phyloP scores from a whole-genome alignment of 192 early-diverging fungal species.

The Rhizoclosmatium globosum region DNA sequence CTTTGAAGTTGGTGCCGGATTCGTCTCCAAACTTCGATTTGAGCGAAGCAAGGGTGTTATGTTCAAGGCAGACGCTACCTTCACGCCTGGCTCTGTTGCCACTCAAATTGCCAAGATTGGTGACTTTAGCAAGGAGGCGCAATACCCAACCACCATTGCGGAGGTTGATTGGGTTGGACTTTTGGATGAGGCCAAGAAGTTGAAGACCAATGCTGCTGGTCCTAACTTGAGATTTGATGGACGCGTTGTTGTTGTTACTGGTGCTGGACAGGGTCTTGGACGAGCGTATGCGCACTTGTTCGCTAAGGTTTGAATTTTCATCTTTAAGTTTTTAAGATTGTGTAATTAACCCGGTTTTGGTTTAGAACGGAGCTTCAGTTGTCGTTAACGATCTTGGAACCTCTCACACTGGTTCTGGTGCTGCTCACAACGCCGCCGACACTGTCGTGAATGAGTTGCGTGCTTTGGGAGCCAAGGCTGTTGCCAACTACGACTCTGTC shows the following conservation, averaged over 20 bases:
- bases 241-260: slow-evolving; percentile 88
- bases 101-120: slow-evolving; percentile 80
- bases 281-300: slow-evolving; percentile 87
- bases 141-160: slow-evolving; percentile 77
- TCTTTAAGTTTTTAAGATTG: not conserved
- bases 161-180: slow-evolving; percentile 86
- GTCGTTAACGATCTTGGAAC: slow-evolving; percentile 94
- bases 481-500: slow-evolving; percentile 90
- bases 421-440: slow-evolving; percentile 59
- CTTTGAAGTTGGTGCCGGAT: slow-evolving; percentile 97
- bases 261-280: slow-evolving; percentile 93
- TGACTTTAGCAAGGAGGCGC: slow-evolving; percentile 59
- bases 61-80: slow-evolving; percentile 88
- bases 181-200: slow-evolving; percentile 75
- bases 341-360: not conserved
- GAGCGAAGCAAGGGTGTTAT: slow-evolving; percentile 87
- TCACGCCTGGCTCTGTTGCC: slow-evolving; percentile 85
- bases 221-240: slow-evolving; percentile 74
- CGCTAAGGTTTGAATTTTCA: slow-evolving; percentile 61
- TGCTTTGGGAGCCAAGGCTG: slow-evolving; percentile 85
- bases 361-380: slow-evolving; percentile 79
- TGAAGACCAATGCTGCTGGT: slow-evolving; percentile 67
- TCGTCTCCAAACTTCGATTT: slow-evolving; percentile 92
- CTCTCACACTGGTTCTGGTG: slow-evolving; percentile 52
- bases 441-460: slow-evolving; percentile 87